A percentile compares a stretch with the other conserved stretches of the same genome.
phyloP scores from a whole-genome alignment of 129 eudicot genomes.

The Artemisia tridentata region DNA sequence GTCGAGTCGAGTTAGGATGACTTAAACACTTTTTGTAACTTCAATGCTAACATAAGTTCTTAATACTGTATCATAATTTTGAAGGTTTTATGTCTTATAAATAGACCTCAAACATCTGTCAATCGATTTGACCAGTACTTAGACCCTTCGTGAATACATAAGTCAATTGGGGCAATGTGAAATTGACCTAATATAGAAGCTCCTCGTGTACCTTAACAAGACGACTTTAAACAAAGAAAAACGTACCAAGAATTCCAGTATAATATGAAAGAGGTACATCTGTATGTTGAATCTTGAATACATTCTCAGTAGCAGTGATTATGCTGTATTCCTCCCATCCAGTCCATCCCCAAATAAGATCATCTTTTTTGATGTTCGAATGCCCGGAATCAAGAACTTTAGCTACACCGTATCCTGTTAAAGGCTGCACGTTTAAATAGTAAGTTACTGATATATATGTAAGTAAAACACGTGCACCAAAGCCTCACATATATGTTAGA shows the following conservation, averaged over 20 bases:
- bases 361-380: constrained; percentile 59
- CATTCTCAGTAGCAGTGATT: constrained; percentile 25
- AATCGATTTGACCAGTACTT: too few relatives aligned
- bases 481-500: neutral
- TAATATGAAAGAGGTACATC: constrained; percentile 80
- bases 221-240: neutral
- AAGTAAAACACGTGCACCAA: neutral
- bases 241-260: constrained; percentile 68
- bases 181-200: too few relatives aligned
- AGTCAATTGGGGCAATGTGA: neutral
- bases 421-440: constrained; percentile 36
- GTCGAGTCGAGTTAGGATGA: neutral
- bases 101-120: neutral
- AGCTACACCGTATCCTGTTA: constrained; percentile 60
- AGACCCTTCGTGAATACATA: neutral
- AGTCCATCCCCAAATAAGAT: constrained; percentile 58
- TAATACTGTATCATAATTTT: neutral
- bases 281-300: constrained; percentile 54
- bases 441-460: neutral
- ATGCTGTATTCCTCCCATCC: constrained; percentile 84
- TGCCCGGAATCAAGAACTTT: constrained; percentile 56
- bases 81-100: neutral
- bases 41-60: neutral
- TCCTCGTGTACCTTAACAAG: too few relatives aligned
- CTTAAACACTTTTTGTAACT: neutral